phyloP scores from a whole-genome alignment of 208 protist genomes.

The Leishmania major region DNA sequence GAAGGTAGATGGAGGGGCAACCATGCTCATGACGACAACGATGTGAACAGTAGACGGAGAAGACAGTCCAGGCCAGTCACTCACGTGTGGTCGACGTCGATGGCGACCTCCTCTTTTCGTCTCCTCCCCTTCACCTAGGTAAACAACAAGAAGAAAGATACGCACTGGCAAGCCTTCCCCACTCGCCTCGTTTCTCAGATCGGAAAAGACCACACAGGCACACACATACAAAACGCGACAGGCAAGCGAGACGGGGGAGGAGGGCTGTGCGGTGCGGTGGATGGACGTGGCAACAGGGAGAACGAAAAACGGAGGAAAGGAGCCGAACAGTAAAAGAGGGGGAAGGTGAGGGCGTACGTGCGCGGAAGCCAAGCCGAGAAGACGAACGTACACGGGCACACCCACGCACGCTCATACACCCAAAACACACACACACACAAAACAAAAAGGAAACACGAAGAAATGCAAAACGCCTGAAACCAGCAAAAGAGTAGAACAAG shows the following conservation, averaged over 20 bases:
- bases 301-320: not conserved
- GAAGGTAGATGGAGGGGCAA: slow-evolving; percentile 14
- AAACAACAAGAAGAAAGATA: not conserved
- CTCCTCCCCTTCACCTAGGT: not conserved
- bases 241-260: not conserved
- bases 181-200: no score
- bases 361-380: slow-evolving; percentile 4
- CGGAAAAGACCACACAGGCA: not conserved
- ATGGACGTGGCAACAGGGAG: not conserved
- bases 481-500: not conserved
- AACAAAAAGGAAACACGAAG: not conserved
- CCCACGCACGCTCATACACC: slow-evolving; percentile 1
- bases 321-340: not conserved
- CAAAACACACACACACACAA: not conserved
- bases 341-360: not conserved
- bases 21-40: slow-evolving; percentile 1
- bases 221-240: not conserved
- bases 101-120: not conserved
- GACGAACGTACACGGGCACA: not conserved
- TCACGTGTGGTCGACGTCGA: not conserved
- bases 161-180: not conserved
- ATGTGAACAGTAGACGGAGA: not conserved
- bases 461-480: not conserved
- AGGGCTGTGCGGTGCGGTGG: no score
- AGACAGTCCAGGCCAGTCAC: not conserved